Conservation (phyloP, 2,329 filamentous ascomycete genomes). For the Beauveria scarabaeidicola region DNA sequence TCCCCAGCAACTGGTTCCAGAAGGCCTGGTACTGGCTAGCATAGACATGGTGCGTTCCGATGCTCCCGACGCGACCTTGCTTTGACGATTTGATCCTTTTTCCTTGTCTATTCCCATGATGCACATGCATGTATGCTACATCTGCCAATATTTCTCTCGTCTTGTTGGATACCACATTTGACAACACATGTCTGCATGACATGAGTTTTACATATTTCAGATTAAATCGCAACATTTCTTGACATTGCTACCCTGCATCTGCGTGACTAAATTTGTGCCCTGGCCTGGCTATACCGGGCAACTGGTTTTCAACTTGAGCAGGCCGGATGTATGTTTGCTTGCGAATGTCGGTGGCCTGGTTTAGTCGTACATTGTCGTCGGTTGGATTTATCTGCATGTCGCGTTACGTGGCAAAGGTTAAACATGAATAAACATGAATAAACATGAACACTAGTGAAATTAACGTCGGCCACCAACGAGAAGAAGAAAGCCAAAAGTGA, state of each 20-base stretch:
- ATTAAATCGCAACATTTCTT: neutral
- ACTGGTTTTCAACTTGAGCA: neutral
- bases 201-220: neutral
- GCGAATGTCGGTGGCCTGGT: too few relatives aligned
- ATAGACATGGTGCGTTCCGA: neutral
- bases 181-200: neutral
- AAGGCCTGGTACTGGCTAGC: slow-evolving; percentile 50
- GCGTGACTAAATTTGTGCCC: neutral
- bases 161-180: slow-evolving; percentile 6
- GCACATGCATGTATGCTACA: neutral
- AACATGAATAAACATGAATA: too few relatives aligned
- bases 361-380: too few relatives aligned
- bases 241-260: neutral
- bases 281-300: neutral
- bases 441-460: too few relatives aligned
- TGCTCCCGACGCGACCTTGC: neutral
- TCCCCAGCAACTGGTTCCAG: slow-evolving; percentile 42
- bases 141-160: neutral
- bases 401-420: too few relatives aligned
- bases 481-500: too few relatives aligned
- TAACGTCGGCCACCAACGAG: too few relatives aligned
- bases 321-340: too few relatives aligned
- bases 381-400: too few relatives aligned
- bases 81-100: neutral
- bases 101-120: neutral